A percentile compares a stretch with the other conserved stretches of the same genome.
These are phyloP conservation scores for Thalia dealbata DNA, from an alignment of 176 grass and related monocot genomes.

Conservation along the genomic window DNA sequence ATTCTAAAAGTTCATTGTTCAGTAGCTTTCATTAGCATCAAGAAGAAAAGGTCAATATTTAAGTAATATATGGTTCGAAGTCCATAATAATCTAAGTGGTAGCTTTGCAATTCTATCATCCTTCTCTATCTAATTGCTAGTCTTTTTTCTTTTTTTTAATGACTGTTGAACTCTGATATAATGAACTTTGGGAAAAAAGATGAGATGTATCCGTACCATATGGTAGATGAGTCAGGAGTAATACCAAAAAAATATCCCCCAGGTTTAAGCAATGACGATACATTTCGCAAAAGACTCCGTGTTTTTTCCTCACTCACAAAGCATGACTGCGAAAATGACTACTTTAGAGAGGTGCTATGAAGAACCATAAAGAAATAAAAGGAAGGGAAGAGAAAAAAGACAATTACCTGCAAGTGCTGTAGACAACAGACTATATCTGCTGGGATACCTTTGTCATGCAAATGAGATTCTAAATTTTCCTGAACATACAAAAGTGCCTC, in stretches of 20 bases:
- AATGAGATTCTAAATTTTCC: slow-evolving; percentile 50
- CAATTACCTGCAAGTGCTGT: slow-evolving; percentile 62
- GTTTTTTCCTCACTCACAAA: slow-evolving; percentile 71
- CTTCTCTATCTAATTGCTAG: not conserved
- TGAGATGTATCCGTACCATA: slow-evolving; percentile 43
- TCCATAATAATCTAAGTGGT: not conserved
- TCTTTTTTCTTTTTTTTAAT: not conserved
- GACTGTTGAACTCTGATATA: not conserved
- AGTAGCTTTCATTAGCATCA: not conserved
- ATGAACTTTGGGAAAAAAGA: slow-evolving; percentile 11
- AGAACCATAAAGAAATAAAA: not conserved
- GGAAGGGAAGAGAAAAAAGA: not conserved
- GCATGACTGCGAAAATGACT: slow-evolving; percentile 35
- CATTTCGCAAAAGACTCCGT: slow-evolving; percentile 62
- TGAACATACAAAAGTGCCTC: slow-evolving; percentile 12
- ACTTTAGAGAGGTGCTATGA: slow-evolving; percentile 1
- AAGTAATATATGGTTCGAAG: not conserved
- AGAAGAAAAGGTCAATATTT: not conserved
- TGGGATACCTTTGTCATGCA: slow-evolving; percentile 60
- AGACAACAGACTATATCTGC: slow-evolving; percentile 74
- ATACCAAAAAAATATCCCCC: slow-evolving; percentile 77
- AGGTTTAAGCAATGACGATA: slow-evolving; percentile 71
- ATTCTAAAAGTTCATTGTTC: not conserved
- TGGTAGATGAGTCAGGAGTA: slow-evolving; percentile 79
- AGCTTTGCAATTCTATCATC: not conserved